Evolutionary conservation across 73 alveolate genomes (phyloP).

Genomic region (Paramecium pentaurelia): DNA sequence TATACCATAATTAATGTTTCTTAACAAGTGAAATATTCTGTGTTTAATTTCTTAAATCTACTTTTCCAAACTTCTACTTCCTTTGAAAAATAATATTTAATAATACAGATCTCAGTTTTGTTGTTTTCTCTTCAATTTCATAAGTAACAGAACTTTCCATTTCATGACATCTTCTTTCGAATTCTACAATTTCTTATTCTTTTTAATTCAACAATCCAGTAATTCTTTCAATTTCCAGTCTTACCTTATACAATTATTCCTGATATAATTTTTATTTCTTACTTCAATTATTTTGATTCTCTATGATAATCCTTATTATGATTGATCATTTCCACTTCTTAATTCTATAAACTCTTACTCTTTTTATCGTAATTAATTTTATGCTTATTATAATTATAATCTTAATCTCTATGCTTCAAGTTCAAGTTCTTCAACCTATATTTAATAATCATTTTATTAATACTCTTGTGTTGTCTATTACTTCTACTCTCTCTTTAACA

Average conservation of each 20-base stretch:
- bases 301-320: neutral
- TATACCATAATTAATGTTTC: slow-evolving; percentile 4
- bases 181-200: neutral
- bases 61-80: slow-evolving; percentile 31
- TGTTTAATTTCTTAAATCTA: slow-evolving; percentile 23
- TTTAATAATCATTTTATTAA: neutral
- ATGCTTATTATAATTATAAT: neutral
- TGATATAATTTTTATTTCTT: neutral
- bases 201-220: neutral
- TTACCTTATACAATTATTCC: neutral
- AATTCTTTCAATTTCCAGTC: neutral
- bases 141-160: neutral
- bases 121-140: slow-evolving; percentile 8
- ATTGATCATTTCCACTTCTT: neutral
- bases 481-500: slow-evolving; percentile 22
- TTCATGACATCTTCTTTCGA: neutral
- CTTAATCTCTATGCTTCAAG: neutral
- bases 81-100: neutral
- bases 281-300: neutral
- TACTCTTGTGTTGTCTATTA: slow-evolving; percentile 9
- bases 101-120: neutral
- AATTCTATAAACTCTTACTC: neutral
- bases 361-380: neutral
- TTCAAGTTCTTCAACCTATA: neutral
- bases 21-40: neutral